Conservation (phyloP, 164 flowering plant genomes). For the Vitis cinerea region DNA sequence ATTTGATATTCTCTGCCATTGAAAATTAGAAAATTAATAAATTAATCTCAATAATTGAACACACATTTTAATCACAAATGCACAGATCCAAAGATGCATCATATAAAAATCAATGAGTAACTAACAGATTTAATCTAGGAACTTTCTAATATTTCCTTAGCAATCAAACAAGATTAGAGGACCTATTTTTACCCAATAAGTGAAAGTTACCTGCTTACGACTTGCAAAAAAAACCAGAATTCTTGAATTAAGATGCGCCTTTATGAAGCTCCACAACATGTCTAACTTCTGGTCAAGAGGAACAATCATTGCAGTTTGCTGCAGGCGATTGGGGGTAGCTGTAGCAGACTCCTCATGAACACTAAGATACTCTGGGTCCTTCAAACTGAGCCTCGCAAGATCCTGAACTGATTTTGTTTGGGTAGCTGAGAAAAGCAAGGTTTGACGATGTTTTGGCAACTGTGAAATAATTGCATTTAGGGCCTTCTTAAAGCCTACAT, state of each 20-base stretch:
- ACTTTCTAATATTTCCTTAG: background rate
- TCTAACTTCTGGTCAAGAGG: slow-evolving; percentile 84
- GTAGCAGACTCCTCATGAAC: slow-evolving; percentile 83
- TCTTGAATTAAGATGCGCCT: slow-evolving; percentile 76
- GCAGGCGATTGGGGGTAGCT: slow-evolving; percentile 76
- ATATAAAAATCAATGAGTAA: too few species aligned
- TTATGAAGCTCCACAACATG: slow-evolving; percentile 92
- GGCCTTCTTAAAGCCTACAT: slow-evolving; percentile 60
- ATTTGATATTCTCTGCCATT: too few species aligned
- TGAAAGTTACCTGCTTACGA: slow-evolving; percentile 70
- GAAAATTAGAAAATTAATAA: too few species aligned
- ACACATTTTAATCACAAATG: too few species aligned
- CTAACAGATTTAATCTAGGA: background rate
- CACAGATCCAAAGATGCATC: too few species aligned
- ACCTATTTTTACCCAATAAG: background rate
- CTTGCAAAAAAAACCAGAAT: slow-evolving; percentile 88
- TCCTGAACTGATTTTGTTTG: slow-evolving; percentile 94
- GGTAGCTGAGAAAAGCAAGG: slow-evolving; percentile 92
- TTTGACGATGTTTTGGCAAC: slow-evolving; percentile 81
- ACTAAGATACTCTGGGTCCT: slow-evolving; percentile 89
- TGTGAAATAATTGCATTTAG: slow-evolving; percentile 88
- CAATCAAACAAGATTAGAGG: too few species aligned
- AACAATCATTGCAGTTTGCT: slow-evolving; percentile 74
- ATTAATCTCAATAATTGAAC: too few species aligned
- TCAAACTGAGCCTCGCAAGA: slow-evolving; percentile 95